Evolutionary conservation across 768 basidiomycete species (phyloP).

Genomic region (Boletus sp.): DNA sequence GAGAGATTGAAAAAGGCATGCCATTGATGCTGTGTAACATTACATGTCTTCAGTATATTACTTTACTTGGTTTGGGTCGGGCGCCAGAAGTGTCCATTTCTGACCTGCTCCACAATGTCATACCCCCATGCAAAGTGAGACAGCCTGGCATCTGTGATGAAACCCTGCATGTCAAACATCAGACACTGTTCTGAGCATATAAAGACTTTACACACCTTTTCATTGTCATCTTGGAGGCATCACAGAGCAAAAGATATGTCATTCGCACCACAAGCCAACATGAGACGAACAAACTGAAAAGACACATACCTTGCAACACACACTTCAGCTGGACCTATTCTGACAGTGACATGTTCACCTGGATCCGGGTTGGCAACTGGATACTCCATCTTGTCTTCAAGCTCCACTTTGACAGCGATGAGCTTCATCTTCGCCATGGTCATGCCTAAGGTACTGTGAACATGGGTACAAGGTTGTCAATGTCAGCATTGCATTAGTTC

Average conservation of each 20-base stretch:
- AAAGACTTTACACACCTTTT: slow-evolving; percentile 42
- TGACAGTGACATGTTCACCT: slow-evolving; percentile 82
- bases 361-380: slow-evolving; percentile 76
- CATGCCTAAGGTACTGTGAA: too few species aligned
- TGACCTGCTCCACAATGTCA: slow-evolving; percentile 48
- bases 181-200: not conserved
- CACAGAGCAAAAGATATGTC: not conserved
- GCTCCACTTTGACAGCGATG: slow-evolving; percentile 63
- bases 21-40: slow-evolving; percentile 19
- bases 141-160: slow-evolving; percentile 72
- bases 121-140: slow-evolving; percentile 75
- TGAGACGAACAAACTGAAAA: not conserved
- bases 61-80: not conserved
- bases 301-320: slow-evolving; percentile 62
- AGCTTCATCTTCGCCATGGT: slow-evolving; percentile 92
- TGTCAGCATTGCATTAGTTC: too few species aligned
- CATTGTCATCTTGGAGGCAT: slow-evolving; percentile 48
- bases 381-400: slow-evolving; percentile 64
- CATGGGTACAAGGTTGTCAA: too few species aligned
- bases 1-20: slow-evolving; percentile 58
- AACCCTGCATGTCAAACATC: slow-evolving; percentile 40
- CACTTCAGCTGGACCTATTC: slow-evolving; percentile 59
- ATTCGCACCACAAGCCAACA: not conserved
- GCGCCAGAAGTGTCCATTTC: slow-evolving; percentile 25
- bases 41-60: not conserved